These are phyloP conservation scores for Vigna angularis DNA, from an alignment of 306 rosid genomes.

Conservation along the genomic window DNA sequence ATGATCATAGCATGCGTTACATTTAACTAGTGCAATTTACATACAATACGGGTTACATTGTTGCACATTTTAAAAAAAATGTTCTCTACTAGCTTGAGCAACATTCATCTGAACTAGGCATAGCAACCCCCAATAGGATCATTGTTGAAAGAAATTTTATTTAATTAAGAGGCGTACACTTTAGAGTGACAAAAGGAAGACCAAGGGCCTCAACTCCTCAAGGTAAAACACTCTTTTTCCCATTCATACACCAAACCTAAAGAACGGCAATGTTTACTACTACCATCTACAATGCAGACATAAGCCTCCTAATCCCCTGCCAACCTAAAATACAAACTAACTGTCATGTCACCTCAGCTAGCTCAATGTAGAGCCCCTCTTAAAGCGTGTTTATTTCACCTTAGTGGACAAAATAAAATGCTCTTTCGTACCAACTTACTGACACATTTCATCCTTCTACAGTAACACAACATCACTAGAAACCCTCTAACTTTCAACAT, in stretches of 20 bases:
- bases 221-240: neutral
- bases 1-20: neutral
- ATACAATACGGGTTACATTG: neutral
- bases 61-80: neutral
- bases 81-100: constrained; percentile 4
- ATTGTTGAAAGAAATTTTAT: neutral
- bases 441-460: neutral
- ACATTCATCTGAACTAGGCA: neutral
- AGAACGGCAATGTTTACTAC: neutral
- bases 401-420: neutral
- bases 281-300: neutral
- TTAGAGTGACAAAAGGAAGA: neutral
- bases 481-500: neutral
- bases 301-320: neutral
- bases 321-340: neutral
- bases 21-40: neutral
- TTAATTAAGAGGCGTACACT: neutral
- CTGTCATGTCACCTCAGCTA: neutral
- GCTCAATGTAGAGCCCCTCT: neutral
- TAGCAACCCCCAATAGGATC: neutral
- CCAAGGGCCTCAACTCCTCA: neutral
- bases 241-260: neutral
- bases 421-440: neutral
- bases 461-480: neutral
- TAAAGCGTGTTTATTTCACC: neutral